Evolutionary conservation across 2,329 filamentous ascomycete genomes (phyloP), one percentile per base, ranked within the genome.

Genomic region (Lachnellula subtilissima): DNA sequence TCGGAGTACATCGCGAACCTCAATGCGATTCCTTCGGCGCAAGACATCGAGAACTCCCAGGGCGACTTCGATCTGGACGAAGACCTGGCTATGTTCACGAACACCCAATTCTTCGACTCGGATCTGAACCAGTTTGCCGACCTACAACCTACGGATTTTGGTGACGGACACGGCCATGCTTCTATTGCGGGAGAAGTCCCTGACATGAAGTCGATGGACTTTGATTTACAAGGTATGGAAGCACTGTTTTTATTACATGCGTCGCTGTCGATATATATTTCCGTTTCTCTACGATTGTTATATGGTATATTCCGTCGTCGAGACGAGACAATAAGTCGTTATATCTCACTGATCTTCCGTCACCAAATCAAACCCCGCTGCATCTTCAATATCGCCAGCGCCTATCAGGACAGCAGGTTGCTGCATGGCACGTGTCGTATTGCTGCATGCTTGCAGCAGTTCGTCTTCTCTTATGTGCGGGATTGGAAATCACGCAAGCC

Each of bases 1-100:
- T 91, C 91, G 69, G 87, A 91, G 69, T 96, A 94, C 76, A 81
- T 97, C 63, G 87, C 89, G 67, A 88, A 92, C 65, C 79, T 97
- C 67, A 96, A 96, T 77, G 83, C 81, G 47, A 77, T 87, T 54
- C 81, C 81, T 2, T 77, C 85, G 59, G 77, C 87, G 59, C 83
- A 85, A 65, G 82, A 87, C 53, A 78, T 86, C 59, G 60, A 65
- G 37, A 81, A 78, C 52, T 66, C 77, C 28, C 75, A 79, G 56
- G 74, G 78, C 56, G 73, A 78, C 51, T 81, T 86, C 72, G 80
- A 80, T 65, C 76, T 88, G 61, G 86, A 89, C 65, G 84, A 87
- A 58, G 86, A 91, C 61, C 76, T 93, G 50, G 85, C 86, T 51
- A 80, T 91, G 67, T 94, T 92, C 75, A 90, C 88, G 56, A 92